Conservation (phyloP, 768 basidiomycete species). For the Phylloporus sp. region DNA sequence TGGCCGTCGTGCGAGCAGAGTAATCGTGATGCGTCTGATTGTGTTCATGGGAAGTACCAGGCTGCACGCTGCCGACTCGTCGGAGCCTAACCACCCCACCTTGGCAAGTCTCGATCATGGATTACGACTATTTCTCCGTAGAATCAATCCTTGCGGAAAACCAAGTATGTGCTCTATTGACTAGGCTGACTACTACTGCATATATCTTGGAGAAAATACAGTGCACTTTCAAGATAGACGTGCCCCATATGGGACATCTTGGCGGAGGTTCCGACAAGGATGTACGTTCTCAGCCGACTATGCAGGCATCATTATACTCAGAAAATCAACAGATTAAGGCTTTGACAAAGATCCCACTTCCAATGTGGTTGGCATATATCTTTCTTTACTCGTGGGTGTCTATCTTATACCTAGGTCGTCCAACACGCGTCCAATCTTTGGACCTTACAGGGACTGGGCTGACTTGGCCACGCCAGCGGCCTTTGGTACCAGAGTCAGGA, state of each 20-base stretch:
- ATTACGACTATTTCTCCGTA: constrained; percentile 89
- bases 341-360: constrained; percentile 73
- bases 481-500: constrained; percentile 72
- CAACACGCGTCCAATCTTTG: neutral
- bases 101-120: too few relatives aligned
- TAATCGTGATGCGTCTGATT: constrained; percentile 15
- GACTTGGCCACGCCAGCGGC: constrained; percentile 81
- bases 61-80: constrained; percentile 24
- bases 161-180: constrained; percentile 46
- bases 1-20: constrained; percentile 13
- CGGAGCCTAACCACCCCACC: neutral
- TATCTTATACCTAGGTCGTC: neutral
- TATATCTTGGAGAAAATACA: constrained; percentile 68
- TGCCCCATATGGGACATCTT: constrained; percentile 84
- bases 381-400: constrained; percentile 68
- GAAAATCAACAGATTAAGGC: constrained; percentile 59
- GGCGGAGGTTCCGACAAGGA: constrained; percentile 83
- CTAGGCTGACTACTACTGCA: neutral
- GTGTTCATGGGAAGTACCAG: constrained; percentile 19
- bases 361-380: constrained; percentile 89
- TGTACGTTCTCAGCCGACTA: constrained; percentile 41
- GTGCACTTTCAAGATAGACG: constrained; percentile 86
- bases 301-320: constrained; percentile 6
- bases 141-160: constrained; percentile 91
- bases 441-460: constrained; percentile 68